Evolutionary conservation across 805 yeast species (phyloP).

Genomic region (Priceomyces fermenticarens): DNA sequence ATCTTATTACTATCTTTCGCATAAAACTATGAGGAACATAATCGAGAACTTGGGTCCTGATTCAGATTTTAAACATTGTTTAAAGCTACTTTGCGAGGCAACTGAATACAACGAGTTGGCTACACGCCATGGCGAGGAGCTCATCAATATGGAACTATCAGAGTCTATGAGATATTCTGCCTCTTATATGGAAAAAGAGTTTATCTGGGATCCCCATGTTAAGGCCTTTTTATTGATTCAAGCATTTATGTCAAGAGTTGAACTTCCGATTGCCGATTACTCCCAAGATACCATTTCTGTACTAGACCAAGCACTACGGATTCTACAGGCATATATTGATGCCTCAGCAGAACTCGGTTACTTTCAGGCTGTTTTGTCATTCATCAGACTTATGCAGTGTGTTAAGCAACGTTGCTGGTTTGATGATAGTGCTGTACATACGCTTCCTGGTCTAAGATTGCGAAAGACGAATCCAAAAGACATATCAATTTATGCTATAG

Average conservation of each 20-base stretch:
- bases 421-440: constrained; percentile 66
- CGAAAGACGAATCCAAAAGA: constrained; percentile 1
- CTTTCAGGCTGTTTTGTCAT: constrained; percentile 54
- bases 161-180: constrained; percentile 64
- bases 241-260: constrained; percentile 67
- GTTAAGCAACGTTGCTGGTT: constrained; percentile 87
- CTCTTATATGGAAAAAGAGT: constrained; percentile 53
- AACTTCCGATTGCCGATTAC: constrained; percentile 92
- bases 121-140: constrained; percentile 87
- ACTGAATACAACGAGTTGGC: constrained; percentile 85
- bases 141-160: constrained; percentile 81
- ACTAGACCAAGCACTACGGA: constrained; percentile 90
- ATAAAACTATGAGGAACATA: constrained; percentile 75
- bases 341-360: constrained; percentile 83
- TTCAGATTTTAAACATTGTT: constrained; percentile 56
- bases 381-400: constrained; percentile 75
- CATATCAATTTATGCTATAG: constrained; percentile 38
- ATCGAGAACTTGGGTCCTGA: constrained; percentile 49
- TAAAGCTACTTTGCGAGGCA: constrained; percentile 59
- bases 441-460: constrained; percentile 47
- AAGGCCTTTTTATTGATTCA: constrained; percentile 71
- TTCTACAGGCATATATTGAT: constrained; percentile 89
- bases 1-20: constrained; percentile 91
- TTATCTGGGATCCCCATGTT: constrained; percentile 86
- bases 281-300: constrained; percentile 91